phyloP scores from a whole-genome alignment of 306 rosid species.

The Vachellia collinsii region DNA sequence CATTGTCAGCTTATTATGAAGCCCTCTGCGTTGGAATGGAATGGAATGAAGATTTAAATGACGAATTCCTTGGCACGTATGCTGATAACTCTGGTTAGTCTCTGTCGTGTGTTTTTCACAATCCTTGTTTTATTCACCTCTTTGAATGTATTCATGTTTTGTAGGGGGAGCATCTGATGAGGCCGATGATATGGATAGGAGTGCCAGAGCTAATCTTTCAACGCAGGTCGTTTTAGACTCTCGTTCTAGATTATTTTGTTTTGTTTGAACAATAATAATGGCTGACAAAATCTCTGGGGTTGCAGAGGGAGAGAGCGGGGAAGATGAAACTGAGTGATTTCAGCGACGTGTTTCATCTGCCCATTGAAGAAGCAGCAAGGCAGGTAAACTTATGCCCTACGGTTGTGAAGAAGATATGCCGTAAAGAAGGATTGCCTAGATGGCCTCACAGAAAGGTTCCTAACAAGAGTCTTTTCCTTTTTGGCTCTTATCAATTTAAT shows the following conservation, averaged over 20 bases:
- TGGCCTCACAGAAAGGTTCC: conserved; percentile 87
- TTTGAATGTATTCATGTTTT: background rate
- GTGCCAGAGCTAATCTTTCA: conserved; percentile 41
- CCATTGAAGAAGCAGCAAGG: conserved; percentile 59
- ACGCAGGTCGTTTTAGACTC: conserved; percentile 49
- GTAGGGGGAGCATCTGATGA: conserved; percentile 22
- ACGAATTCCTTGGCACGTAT: conserved; percentile 15
- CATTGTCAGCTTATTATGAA: conserved; percentile 60
- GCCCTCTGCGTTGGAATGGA: conserved; percentile 66
- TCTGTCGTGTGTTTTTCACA: background rate
- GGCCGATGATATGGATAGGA: background rate
- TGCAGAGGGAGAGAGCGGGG: conserved; percentile 70
- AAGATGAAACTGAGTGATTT: conserved; percentile 58
- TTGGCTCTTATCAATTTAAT: background rate
- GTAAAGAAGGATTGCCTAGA: conserved; percentile 52
- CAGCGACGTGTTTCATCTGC: conserved; percentile 53
- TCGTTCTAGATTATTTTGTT: background rate
- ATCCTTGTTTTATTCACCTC: background rate
- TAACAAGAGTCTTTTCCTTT: background rate
- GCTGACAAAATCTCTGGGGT: background rate
- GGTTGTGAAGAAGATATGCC: conserved; percentile 72
- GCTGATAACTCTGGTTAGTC: conserved; percentile 35
- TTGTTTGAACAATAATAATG: background rate
- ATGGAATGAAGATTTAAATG: conserved; percentile 45
- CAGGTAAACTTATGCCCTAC: conserved; percentile 57